These are phyloP conservation scores for Solioccasus polychromus DNA, from an alignment of 768 basidiomycete species.

Conservation along the genomic window DNA sequence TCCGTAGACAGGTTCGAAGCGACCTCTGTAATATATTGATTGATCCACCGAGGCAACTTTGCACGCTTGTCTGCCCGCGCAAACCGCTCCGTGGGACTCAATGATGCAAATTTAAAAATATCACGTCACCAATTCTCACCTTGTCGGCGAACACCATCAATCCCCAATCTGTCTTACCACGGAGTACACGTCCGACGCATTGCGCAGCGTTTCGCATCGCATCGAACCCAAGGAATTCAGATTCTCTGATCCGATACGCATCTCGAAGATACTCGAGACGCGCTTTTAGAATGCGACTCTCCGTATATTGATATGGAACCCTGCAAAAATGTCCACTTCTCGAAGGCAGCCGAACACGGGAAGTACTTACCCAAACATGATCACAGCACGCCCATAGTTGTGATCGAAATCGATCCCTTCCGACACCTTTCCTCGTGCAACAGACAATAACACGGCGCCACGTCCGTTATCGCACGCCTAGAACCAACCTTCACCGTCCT, in stretches of 20 bases:
- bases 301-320: constrained; percentile 97
- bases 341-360: neutral
- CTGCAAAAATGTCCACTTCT: constrained; percentile 37
- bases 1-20: constrained; percentile 97
- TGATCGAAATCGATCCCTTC: constrained; percentile 99
- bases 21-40: constrained; percentile 98
- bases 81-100: constrained; percentile 61
- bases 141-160: constrained; percentile 99
- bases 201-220: constrained; percentile 99
- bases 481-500: neutral
- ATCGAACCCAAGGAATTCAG: constrained; percentile 98
- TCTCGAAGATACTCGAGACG: constrained; percentile 97
- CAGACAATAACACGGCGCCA: constrained; percentile 93
- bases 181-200: constrained; percentile 94
- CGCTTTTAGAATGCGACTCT: constrained; percentile 95
- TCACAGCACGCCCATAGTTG: constrained; percentile 97
- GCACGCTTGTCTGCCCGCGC: constrained; percentile 91
- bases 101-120: neutral
- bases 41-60: constrained; percentile 98
- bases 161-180: constrained; percentile 99
- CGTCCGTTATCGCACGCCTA: constrained; percentile 98
- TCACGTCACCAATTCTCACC: constrained; percentile 42
- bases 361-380: constrained; percentile 90
- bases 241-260: constrained; percentile 96
- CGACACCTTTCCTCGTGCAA: constrained; percentile 97